Evolutionary conservation across 257 asterid species (phyloP).

Genomic region (Verbascum thapsus): DNA sequence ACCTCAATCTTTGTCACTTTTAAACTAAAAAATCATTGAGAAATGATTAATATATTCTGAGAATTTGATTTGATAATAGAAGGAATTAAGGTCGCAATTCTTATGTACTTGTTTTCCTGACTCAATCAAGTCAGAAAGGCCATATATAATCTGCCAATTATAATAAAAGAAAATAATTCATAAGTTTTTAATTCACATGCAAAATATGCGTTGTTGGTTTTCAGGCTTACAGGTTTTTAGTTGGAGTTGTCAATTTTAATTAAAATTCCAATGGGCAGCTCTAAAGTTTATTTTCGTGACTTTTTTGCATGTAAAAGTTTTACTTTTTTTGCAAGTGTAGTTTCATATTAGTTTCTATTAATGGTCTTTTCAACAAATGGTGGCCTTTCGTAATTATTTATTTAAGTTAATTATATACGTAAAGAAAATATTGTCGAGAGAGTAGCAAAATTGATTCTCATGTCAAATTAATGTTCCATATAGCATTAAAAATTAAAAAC

Average conservation of each 20-base stretch:
- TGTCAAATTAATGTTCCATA: too few species aligned
- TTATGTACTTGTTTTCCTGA: conserved; percentile 4
- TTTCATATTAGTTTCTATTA: too few species aligned
- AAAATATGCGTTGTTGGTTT: conserved; percentile 11
- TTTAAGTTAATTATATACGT: too few species aligned
- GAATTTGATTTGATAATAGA: conserved; percentile 5
- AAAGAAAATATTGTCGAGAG: too few species aligned
- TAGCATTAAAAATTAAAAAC: too few species aligned
- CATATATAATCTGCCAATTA: too few species aligned
- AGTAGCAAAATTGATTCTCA: too few species aligned
- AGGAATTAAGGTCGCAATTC: not conserved
- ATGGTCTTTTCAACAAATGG: too few species aligned
- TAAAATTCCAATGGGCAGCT: conserved; percentile 39
- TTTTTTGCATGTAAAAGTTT: not conserved
- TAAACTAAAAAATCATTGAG: not conserved
- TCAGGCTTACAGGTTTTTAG: conserved; percentile 23
- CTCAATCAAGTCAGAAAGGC: not conserved
- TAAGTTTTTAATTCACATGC: conserved; percentile 17
- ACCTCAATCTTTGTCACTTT: not conserved
- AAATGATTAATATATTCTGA: not conserved
- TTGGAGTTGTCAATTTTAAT: conserved; percentile 30
- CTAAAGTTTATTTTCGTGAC: not conserved
- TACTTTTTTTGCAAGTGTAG: too few species aligned
- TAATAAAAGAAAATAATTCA: not conserved
- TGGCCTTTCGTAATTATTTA: too few species aligned